These are phyloP conservation scores for Candida labiduridarum DNA, from an alignment of 1,139 yeast genomes.

Conservation along the genomic window DNA sequence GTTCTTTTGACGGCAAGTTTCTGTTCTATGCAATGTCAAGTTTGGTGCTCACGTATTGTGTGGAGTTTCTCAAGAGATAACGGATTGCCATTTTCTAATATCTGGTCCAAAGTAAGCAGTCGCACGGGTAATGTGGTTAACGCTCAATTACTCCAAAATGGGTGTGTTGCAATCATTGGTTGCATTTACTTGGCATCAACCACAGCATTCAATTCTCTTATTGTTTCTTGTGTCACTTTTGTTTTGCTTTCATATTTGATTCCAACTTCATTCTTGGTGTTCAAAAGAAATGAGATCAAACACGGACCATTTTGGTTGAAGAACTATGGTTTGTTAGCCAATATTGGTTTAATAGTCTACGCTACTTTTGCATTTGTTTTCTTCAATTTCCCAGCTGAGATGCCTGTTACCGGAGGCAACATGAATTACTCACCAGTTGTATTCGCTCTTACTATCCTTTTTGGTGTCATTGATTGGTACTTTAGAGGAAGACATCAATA, in stretches of 20 bases:
- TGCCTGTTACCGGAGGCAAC: conserved; percentile 46
- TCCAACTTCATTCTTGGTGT: conserved; percentile 34
- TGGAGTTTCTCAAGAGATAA: conserved; percentile 80
- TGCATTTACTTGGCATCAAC: conserved; percentile 46
- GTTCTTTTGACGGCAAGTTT: conserved; percentile 66
- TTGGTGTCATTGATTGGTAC: conserved; percentile 40
- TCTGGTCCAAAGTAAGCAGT: conserved; percentile 34
- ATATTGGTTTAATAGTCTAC: conserved; percentile 27
- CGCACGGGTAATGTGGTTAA: conserved; percentile 36
- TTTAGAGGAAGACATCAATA: conserved; percentile 39
- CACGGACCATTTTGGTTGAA: conserved; percentile 57
- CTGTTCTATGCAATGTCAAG: conserved; percentile 70
- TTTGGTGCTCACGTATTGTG: conserved; percentile 75
- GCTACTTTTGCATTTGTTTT: conserved; percentile 43
- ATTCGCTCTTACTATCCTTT: conserved; percentile 33
- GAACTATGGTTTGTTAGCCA: conserved; percentile 21
- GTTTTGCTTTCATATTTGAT: conserved; percentile 37
- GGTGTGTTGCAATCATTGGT: conserved; percentile 39
- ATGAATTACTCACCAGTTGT: conserved; percentile 52
- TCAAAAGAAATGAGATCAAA: conserved; percentile 37
- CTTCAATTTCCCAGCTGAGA: conserved; percentile 46
- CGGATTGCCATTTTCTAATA: conserved; percentile 42
- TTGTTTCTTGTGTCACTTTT: conserved; percentile 39
- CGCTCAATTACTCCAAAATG: conserved; percentile 40
- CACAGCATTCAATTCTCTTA: conserved; percentile 45